These are phyloP conservation scores for Conoideocrella luteorostrata DNA, from an alignment of 2,329 filamentous ascomycete genomes.

Conservation along the genomic window DNA sequence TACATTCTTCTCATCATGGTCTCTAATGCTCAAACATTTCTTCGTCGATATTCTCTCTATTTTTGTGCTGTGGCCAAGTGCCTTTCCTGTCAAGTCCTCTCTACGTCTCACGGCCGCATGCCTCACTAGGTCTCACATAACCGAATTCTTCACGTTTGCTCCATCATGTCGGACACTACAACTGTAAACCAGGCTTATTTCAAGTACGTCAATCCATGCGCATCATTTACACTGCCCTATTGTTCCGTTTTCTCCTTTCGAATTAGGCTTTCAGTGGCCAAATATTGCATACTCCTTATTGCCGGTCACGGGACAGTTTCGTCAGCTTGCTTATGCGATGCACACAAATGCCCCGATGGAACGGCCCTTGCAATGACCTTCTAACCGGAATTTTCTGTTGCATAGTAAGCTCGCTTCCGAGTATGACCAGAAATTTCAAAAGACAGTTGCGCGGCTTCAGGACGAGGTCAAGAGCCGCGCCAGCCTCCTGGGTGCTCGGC, in stretches of 20 bases:
- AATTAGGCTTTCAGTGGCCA: too few relatives aligned
- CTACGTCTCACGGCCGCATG: not conserved
- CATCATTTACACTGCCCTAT: not conserved
- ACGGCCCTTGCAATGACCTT: not conserved
- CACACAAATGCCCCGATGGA: too few relatives aligned
- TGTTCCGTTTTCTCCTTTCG: not conserved
- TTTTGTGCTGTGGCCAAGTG: not conserved
- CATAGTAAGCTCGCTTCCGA: constrained; percentile 23
- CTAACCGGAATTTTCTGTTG: not conserved
- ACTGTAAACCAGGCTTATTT: constrained; percentile 34
- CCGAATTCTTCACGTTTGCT: not conserved
- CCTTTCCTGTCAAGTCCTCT: not conserved
- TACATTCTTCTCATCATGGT: too few relatives aligned
- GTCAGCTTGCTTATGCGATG: too few relatives aligned
- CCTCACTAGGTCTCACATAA: not conserved
- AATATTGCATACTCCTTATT: too few relatives aligned
- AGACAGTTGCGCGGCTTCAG: constrained; percentile 47
- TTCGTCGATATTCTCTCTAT: too few relatives aligned
- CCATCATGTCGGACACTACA: constrained; percentile 26
- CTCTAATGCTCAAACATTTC: too few relatives aligned
- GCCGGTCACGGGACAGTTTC: too few relatives aligned
- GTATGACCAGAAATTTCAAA: constrained; percentile 47
- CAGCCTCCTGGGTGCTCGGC: constrained; percentile 52
- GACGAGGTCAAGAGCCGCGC: constrained; percentile 45
- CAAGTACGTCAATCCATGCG: constrained; percentile 29